These are phyloP conservation scores for Porpolomopsis calyptriformis DNA, from an alignment of 768 basidiomycete species.

Conservation along the genomic window DNA sequence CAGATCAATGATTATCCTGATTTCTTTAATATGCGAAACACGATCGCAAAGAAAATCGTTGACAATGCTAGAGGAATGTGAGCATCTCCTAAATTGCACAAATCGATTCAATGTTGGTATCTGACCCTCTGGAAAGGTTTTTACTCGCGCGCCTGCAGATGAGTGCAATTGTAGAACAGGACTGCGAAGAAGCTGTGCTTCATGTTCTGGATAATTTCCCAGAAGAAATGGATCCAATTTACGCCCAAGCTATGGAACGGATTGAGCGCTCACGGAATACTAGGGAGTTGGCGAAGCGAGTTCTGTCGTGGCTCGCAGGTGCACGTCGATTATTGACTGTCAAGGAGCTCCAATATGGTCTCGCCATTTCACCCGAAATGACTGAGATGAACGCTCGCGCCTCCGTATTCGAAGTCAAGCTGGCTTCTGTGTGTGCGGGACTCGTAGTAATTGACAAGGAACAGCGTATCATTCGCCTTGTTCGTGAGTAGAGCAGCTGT, in stretches of 20 bases:
- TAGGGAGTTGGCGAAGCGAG: constrained; percentile 1
- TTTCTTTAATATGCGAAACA: too few species aligned
- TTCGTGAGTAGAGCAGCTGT: constrained; percentile 2
- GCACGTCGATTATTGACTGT: constrained; percentile 5
- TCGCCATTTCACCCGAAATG: too few species aligned
- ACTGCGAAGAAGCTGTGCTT: not conserved
- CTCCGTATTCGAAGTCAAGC: not conserved
- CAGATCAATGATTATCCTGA: not conserved
- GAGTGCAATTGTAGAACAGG: not conserved
- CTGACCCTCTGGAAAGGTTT: constrained; percentile 6
- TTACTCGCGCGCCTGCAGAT: constrained; percentile 8
- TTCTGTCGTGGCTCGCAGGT: constrained; percentile 5
- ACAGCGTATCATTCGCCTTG: constrained; percentile 2
- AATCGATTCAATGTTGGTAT: too few species aligned
- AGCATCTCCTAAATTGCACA: too few species aligned
- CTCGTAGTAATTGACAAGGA: constrained; percentile 2
- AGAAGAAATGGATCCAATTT: not conserved
- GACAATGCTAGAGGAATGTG: too few species aligned
- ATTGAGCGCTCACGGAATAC: constrained; percentile 4
- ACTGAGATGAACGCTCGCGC: constrained; percentile 1
- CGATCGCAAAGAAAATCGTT: too few species aligned
- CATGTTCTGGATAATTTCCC: constrained; percentile 6
- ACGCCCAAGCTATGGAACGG: constrained; percentile 6
- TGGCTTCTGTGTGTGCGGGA: constrained; percentile 9
- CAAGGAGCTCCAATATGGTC: constrained; percentile 6